A percentile compares a stretch with the other conserved stretches of the same genome.
Conservation (phyloP, 352 stramenopile species). For the Peronospora destructor region DNA sequence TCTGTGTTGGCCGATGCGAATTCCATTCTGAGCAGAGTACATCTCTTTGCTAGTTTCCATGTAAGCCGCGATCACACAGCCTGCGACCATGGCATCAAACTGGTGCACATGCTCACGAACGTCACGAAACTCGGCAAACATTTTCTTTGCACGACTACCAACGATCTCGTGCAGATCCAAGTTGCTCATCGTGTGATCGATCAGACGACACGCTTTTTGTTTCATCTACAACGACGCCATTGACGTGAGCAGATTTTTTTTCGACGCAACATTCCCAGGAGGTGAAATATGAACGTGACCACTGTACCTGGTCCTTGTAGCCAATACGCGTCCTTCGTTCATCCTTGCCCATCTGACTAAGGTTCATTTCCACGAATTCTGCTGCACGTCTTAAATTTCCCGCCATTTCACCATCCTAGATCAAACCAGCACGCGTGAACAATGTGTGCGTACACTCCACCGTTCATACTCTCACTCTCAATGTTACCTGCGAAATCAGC, state of each 20-base stretch:
- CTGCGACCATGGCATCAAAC: slow-evolving; percentile 89
- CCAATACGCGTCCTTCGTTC: slow-evolving; percentile 92
- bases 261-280: slow-evolving; percentile 4
- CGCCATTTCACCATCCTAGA: slow-evolving; percentile 80
- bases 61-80: slow-evolving; percentile 83
- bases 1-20: slow-evolving; percentile 60
- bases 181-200: slow-evolving; percentile 91
- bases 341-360: slow-evolving; percentile 95
- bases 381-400: slow-evolving; percentile 74
- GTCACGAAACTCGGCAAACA: slow-evolving; percentile 95
- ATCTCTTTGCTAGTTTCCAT: slow-evolving; percentile 85
- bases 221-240: slow-evolving; percentile 81
- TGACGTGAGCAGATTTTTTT: slow-evolving; percentile 14
- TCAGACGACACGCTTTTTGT: slow-evolving; percentile 82
- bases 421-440: slow-evolving; percentile 22
- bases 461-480: slow-evolving; percentile 5
- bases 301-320: slow-evolving; percentile 94
- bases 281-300: slow-evolving; percentile 3
- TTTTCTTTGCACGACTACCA: slow-evolving; percentile 90
- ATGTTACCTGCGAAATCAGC: slow-evolving; percentile 82
- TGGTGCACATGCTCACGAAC: slow-evolving; percentile 93
- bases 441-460: slow-evolving; percentile 6
- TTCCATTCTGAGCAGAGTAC: slow-evolving; percentile 73
- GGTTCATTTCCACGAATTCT: slow-evolving; percentile 94
- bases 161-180: slow-evolving; percentile 93